phyloP scores from a whole-genome alignment of 164 flowering plant species.

The Stephania cephalantha region DNA sequence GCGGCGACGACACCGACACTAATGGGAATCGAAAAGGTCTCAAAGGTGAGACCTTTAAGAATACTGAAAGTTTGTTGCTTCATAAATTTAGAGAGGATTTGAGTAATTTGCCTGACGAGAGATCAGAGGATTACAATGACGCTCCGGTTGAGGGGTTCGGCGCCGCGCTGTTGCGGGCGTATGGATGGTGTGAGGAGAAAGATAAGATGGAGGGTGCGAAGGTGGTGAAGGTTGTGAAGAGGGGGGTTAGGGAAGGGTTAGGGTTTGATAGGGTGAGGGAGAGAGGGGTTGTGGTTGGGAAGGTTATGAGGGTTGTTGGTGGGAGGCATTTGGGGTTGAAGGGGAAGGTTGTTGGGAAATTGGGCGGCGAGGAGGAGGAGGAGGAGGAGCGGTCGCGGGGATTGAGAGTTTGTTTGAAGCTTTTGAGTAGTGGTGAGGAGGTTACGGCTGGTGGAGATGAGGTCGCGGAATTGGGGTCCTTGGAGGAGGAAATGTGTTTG shows the following conservation, averaged over 20 bases:
- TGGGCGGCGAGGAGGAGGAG: conserved; percentile 10
- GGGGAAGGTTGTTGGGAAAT: conserved; percentile 38
- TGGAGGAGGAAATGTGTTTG: conserved; percentile 57
- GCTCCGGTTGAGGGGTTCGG: conserved; percentile 76
- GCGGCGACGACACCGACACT: background rate
- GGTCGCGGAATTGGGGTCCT: conserved; percentile 55
- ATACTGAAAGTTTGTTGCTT: conserved; percentile 28
- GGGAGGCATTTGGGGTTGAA: conserved; percentile 42
- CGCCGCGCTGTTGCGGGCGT: conserved; percentile 56
- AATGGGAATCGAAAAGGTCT: background rate
- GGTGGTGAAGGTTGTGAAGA: conserved; percentile 30
- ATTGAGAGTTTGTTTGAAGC: conserved; percentile 34
- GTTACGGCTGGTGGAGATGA: conserved; percentile 33
- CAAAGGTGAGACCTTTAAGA: background rate
- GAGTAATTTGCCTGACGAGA: conserved; percentile 49
- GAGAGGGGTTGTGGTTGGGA: conserved; percentile 24
- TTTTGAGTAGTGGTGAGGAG: conserved; percentile 31
- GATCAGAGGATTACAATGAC: conserved; percentile 43
- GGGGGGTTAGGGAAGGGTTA: conserved; percentile 41
- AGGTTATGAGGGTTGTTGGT: conserved; percentile 24
- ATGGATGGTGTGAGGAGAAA: conserved; percentile 78
- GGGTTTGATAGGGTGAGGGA: conserved; percentile 34
- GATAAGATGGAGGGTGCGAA: conserved; percentile 63
- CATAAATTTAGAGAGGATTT: conserved; percentile 52
- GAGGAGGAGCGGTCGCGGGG: conserved; percentile 8